A percentile compares a stretch with the other conserved stretches of the same genome.
phyloP scores from a whole-genome alignment of 2,329 filamentous ascomycete species.

The Cercospora brassicicola region DNA sequence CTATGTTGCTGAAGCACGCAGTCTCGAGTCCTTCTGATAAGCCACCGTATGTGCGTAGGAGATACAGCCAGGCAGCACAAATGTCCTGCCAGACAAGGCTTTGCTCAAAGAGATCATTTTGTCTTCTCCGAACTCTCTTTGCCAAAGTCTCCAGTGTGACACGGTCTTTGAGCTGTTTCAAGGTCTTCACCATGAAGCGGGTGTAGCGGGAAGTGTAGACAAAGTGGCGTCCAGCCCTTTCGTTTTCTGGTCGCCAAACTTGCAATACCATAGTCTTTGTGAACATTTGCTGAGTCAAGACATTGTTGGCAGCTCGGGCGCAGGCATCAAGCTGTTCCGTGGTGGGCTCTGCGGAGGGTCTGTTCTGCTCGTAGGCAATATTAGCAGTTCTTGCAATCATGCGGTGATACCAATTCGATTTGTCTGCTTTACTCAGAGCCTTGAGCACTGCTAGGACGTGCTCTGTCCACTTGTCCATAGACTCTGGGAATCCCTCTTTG shows the following conservation, averaged over 20 bases:
- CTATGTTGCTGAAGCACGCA: constrained; percentile 62
- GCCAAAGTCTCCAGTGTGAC: constrained; percentile 74
- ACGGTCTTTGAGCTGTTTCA: constrained; percentile 74
- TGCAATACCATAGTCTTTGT: constrained; percentile 94
- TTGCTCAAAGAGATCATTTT: constrained; percentile 70
- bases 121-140: constrained; percentile 76
- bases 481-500: constrained; percentile 50
- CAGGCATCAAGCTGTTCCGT: constrained; percentile 39
- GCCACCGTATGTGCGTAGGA: constrained; percentile 57
- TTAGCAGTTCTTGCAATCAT: constrained; percentile 74
- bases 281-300: constrained; percentile 80
- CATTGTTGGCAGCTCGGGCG: constrained; percentile 66
- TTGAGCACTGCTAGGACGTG: constrained; percentile 66
- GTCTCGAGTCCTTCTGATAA: constrained; percentile 65
- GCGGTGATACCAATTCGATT: constrained; percentile 92
- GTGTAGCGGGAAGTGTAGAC: constrained; percentile 89
- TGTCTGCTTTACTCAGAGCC: constrained; percentile 68
- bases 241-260: constrained; percentile 90
- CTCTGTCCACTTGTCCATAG: constrained; percentile 55
- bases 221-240: constrained; percentile 80
- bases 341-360: background rate
- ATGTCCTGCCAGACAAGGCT: constrained; percentile 63
- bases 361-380: constrained; percentile 56
- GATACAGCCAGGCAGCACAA: constrained; percentile 58
- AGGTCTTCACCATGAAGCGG: constrained; percentile 73